These are phyloP conservation scores for Fusarium anthophilum DNA, from an alignment of 2,329 filamentous ascomycete genomes.

Conservation along the genomic window DNA sequence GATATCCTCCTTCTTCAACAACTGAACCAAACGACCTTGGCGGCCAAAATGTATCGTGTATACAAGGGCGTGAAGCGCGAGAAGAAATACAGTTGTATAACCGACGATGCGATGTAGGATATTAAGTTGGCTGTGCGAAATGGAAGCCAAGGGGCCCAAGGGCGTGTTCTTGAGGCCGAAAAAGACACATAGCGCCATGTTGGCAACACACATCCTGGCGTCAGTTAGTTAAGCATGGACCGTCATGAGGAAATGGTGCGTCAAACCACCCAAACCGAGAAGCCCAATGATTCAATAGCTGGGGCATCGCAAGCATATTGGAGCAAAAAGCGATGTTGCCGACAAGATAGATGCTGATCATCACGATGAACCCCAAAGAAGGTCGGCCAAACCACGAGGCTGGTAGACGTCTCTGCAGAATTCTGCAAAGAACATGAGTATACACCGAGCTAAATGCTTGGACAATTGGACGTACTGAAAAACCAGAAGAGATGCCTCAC, in stretches of 20 bases:
- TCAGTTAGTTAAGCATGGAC: neutral
- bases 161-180: constrained; percentile 62
- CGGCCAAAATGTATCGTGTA: constrained; percentile 47
- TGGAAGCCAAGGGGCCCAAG: constrained; percentile 43
- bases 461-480: neutral
- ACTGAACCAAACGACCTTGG: constrained; percentile 1
- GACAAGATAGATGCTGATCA: neutral
- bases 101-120: constrained; percentile 57
- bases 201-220: constrained; percentile 56
- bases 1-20: constrained; percentile 13
- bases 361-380: neutral
- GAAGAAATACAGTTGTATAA: constrained; percentile 51
- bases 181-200: constrained; percentile 52
- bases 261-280: constrained; percentile 40
- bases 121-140: constrained; percentile 57
- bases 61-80: constrained; percentile 50
- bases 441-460: no score
- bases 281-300: neutral
- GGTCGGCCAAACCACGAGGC: neutral
- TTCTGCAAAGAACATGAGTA: neutral
- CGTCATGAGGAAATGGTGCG: fast-evolving
- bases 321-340: neutral
- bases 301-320: neutral
- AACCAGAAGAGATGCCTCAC: neutral
- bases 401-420: neutral